Evolutionary conservation across 2,329 filamentous ascomycete species (phyloP).

Genomic region (Nothopassalora personata): DNA sequence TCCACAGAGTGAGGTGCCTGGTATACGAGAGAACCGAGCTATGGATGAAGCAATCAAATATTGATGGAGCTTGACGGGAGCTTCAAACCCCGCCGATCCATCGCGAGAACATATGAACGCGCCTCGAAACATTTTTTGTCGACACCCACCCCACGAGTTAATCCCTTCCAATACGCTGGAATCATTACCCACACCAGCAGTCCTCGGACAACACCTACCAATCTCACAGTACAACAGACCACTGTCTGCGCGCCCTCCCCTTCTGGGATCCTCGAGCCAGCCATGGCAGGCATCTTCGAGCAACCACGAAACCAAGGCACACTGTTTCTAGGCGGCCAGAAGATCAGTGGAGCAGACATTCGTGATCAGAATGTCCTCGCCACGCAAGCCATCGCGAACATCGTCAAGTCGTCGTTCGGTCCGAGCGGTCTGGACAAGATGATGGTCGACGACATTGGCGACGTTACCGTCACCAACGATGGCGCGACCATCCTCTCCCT

Average conservation of each 20-base stretch:
- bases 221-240: background rate
- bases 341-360: conserved; percentile 95
- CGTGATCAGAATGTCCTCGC: conserved; percentile 96
- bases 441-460: conserved; percentile 99
- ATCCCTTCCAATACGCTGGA: no score
- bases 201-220: background rate
- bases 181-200: no score
- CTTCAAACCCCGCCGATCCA: no score
- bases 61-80: no score
- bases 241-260: background rate
- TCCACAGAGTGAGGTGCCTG: no score
- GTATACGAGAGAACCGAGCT: no score
- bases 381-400: conserved; percentile 95
- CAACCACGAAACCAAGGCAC: conserved; percentile 87
- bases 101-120: no score
- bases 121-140: no score
- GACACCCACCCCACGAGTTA: no score
- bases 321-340: conserved; percentile 92
- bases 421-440: conserved; percentile 98
- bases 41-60: no score
- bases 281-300: conserved; percentile 94
- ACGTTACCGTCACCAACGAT: conserved; percentile 98
- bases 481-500: conserved; percentile 93
- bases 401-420: conserved; percentile 97
- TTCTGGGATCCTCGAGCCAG: conserved; percentile 7